Evolutionary conservation across 345 rosid genomes (phyloP), one percentile per base, ranked within the genome.

Genomic region (Populus alba): DNA sequence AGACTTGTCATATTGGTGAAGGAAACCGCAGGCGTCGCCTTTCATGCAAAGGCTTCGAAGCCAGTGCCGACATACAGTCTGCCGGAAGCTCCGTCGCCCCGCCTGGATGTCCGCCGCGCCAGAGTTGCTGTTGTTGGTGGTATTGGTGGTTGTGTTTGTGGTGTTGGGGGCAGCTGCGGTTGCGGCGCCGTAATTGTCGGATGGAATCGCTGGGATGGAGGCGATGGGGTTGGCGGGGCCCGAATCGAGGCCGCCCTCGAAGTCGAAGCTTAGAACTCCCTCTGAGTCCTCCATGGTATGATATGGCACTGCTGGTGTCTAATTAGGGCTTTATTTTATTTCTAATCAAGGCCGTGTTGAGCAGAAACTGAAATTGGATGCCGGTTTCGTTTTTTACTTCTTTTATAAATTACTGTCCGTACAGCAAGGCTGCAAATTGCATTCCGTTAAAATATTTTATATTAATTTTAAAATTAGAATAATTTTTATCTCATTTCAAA

Each of bases 11-110:
- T 87, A 97, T 90, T 94, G 98, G 62, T 97, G 99, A 17, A 97
- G 97, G 85, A 97, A 97, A 53, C 97, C 98, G 77, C 98, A 97
- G 76, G 95, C 97, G 70, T 97, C 99, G 38, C 99, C 99, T 83
- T 97, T 97, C 99, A 94, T 94, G 78, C 99, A 97, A 41, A 97
- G 91, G 77, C 99, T 89, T 49, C 99, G 91, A 49, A 97, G 94
- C 98, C 99, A 97, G 87, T 97, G 99, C 80, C 98, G 88, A 81
- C 99, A 97, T 9, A 97, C 99, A 22, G 99, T 97, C 85, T 97
- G 98, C 61, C 99, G 87, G 88, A 91, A 97, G 86, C 99, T 97
- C 85, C 97, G 71, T 71, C 99, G 73, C 22, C 97, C 97, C 0
- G 83, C 41, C 61, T 71, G 81, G 66, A 70, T 72, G 38, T 80